phyloP scores from a whole-genome alignment of 1,284 basidiomycete genomes.

The Malassezia globosa region DNA sequence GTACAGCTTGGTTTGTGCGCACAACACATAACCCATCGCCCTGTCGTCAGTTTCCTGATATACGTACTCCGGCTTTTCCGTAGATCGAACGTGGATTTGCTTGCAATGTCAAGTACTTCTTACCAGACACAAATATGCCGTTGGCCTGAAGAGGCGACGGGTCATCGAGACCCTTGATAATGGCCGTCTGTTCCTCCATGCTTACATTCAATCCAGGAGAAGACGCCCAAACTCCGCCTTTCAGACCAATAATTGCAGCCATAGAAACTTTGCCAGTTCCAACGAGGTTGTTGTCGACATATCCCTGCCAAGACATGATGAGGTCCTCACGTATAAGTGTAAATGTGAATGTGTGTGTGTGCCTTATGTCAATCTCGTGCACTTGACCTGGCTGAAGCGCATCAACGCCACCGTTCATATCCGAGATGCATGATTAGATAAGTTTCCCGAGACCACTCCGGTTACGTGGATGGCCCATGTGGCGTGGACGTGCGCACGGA shows the following conservation, averaged over 20 bases:
- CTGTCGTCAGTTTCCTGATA: constrained; percentile 49
- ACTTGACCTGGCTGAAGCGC: too few species aligned
- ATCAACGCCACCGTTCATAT: too few species aligned
- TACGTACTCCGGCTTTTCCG: constrained; percentile 68
- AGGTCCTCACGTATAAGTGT: too few species aligned
- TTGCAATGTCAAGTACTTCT: constrained; percentile 69
- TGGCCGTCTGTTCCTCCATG: constrained; percentile 61
- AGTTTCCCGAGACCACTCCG: too few species aligned
- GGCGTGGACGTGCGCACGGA: too few species aligned
- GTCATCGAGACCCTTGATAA: constrained; percentile 55
- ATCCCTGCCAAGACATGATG: constrained; percentile 53
- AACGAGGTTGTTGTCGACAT: constrained; percentile 76
- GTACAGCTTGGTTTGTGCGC: constrained; percentile 76
- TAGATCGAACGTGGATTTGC: constrained; percentile 60
- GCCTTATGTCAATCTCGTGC: background rate
- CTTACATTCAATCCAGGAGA: constrained; percentile 64
- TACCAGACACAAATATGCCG: constrained; percentile 61
- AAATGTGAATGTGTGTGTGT: too few species aligned
- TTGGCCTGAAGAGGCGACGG: constrained; percentile 49
- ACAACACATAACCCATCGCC: constrained; percentile 68
- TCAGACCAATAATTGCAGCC: constrained; percentile 73
- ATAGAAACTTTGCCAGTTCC: constrained; percentile 62
- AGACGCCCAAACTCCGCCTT: constrained; percentile 78
- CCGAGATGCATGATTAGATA: too few species aligned
- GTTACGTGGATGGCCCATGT: background rate